Conservation (phyloP, 306 rosid genomes). For the Dryas octopetala region DNA sequence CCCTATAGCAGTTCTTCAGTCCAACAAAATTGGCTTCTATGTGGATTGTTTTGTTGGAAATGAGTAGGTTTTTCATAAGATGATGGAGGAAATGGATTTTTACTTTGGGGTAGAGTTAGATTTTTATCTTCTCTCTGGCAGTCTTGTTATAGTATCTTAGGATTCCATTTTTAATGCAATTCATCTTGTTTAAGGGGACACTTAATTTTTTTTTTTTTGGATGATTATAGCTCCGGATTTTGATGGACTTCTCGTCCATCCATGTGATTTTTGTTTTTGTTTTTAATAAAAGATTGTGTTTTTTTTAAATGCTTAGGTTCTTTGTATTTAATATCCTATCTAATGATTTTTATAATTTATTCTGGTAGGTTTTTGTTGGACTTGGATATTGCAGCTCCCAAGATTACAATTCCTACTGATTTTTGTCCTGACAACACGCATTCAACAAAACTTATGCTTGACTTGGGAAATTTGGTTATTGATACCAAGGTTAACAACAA, state of each 20-base stretch:
- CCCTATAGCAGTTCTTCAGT: too few species aligned
- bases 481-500: slow-evolving; percentile 60
- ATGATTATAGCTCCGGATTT: neutral
- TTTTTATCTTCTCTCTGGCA: neutral
- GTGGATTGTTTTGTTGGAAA: neutral
- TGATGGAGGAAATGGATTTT: neutral
- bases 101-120: neutral
- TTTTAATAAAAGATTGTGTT: neutral
- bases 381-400: slow-evolving; percentile 98
- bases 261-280: neutral
- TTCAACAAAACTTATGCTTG: slow-evolving; percentile 85
- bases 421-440: slow-evolving; percentile 70
- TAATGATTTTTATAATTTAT: slow-evolving; percentile 22
- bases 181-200: neutral
- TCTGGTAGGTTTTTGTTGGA: slow-evolving; percentile 81
- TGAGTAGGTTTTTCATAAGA: neutral
- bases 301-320: neutral
- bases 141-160: neutral
- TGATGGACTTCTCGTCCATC: neutral
- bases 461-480: slow-evolving; percentile 86
- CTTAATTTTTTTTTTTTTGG: neutral
- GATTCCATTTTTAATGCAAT: neutral
- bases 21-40: neutral
- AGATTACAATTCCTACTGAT: slow-evolving; percentile 90
- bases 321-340: slow-evolving; percentile 5